Conservation (phyloP, 305 asterid species). For the Solanum hybrid region DNA sequence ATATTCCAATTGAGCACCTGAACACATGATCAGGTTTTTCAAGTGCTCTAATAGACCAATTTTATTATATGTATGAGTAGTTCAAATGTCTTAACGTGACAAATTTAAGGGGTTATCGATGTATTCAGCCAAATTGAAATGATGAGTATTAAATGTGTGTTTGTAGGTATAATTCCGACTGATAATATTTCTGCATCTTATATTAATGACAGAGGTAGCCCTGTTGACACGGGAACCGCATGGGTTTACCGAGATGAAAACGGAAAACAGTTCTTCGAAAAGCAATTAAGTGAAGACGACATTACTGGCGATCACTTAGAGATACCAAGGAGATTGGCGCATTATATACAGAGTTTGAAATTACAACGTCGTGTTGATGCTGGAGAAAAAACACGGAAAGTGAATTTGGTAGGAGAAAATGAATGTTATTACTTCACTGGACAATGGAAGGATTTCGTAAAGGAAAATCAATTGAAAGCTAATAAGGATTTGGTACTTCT, state of each 20-base stretch:
- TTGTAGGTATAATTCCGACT: too few species aligned
- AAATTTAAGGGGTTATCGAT: background rate
- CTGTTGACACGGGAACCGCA: background rate
- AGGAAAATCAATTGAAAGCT: background rate
- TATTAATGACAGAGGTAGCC: background rate
- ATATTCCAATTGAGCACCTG: background rate
- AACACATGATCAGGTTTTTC: background rate
- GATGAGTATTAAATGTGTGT: background rate
- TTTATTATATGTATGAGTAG: background rate
- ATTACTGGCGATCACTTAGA: background rate
- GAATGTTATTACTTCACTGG: slow-evolving; percentile 1
- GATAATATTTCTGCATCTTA: background rate
- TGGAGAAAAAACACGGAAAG: background rate
- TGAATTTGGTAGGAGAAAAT: background rate
- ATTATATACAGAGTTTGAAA: background rate
- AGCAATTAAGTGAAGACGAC: background rate
- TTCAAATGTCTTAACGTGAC: background rate
- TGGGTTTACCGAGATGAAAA: background rate
- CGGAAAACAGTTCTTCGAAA: background rate
- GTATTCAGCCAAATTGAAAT: background rate
- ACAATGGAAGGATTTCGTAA: background rate
- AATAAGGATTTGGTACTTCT: background rate
- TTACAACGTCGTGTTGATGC: background rate
- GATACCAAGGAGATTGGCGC: background rate
- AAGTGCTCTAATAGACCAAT: background rate